Base-by-base conservation (phyloP, 352 stramenopile species). In the Globisporangium perplexum region DNA sequence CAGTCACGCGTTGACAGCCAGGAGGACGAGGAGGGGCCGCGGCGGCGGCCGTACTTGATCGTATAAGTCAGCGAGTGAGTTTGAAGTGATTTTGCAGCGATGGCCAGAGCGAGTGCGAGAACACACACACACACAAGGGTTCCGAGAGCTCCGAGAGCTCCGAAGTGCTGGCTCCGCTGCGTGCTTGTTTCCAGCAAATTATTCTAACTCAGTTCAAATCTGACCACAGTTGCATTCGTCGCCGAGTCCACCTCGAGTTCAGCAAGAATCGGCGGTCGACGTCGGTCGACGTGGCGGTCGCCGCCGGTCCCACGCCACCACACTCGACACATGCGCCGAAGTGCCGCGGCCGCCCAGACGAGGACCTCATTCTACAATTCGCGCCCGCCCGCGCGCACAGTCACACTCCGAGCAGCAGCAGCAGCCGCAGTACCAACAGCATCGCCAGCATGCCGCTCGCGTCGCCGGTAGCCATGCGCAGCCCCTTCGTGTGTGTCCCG, bases 401-500 rank as follows among this genome's bases (percentile, higher is more conserved):
- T 15, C 38, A n/a, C 17, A 45, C 5, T 23, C 20, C 5, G 18
- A 28, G 6, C 41, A 24, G 18, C 12, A 47, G 41, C 41, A 43
- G 14, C 20, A 47, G 17, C 18, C n/a, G n/a, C n/a, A n/a, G n/a
- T n/a, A 17, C 11, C 44, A 23, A 17, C 17, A 12, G 7, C 48
- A 45, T 23, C 48, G 8, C 20, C 18, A 36, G 28, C 12, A 38
- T 31, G 20, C n/a, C 15, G 31, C 20, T 24, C 33, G 20, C 23
- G 11, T 35, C 47, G 7, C 45, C 53, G 3, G 30, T 48, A 8
- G 35, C 23, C 23, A 53, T 39, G 24, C 55, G 55, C 47, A 55
- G 41, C 15, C 55, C 55, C 18, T 60, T 60, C 30, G 52, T 47
- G 36, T 36, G 55, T 2, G 47, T 60, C 22, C 44, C 23, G 6